These are phyloP conservation scores for Syncephalis plumigaleata DNA, from an alignment of 371 early-diverging fungal genomes.

Conservation along the genomic window DNA sequence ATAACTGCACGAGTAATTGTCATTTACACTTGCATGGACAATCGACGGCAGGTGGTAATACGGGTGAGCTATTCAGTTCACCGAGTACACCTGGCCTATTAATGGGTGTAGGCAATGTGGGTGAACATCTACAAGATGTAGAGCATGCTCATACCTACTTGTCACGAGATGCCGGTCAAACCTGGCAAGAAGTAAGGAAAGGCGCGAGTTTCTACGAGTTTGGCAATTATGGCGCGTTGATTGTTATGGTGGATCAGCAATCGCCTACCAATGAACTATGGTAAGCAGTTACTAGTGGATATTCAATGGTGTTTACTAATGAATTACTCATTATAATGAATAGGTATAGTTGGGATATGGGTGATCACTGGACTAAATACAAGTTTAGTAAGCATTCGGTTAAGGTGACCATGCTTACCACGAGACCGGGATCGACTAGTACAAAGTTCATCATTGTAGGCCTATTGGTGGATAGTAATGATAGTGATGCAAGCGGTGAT, in stretches of 20 bases:
- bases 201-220: constrained; percentile 48
- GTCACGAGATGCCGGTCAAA: constrained; percentile 66
- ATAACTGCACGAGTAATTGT: constrained; percentile 28
- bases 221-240: constrained; percentile 64
- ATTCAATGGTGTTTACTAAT: not conserved
- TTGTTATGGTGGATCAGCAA: constrained; percentile 49
- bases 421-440: constrained; percentile 32
- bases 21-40: constrained; percentile 52
- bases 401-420: constrained; percentile 28
- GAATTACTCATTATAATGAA: no score
- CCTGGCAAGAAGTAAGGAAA: constrained; percentile 42
- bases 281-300: constrained; percentile 8
- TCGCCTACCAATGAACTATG: constrained; percentile 45
- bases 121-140: constrained; percentile 35
- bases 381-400: constrained; percentile 23
- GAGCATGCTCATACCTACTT: constrained; percentile 51
- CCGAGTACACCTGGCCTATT: constrained; percentile 70
- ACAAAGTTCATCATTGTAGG: constrained; percentile 37
- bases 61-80: constrained; percentile 44
- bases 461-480: constrained; percentile 5
- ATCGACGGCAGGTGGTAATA: constrained; percentile 18
- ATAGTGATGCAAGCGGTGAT: not conserved
- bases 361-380: constrained; percentile 39
- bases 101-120: constrained; percentile 83
- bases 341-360: constrained; percentile 40